Percentiles rank a stretch among this genome's conserved stretches.
Conservation (phyloP, 768 basidiomycete genomes). For the Pisolithus microcarpus region DNA sequence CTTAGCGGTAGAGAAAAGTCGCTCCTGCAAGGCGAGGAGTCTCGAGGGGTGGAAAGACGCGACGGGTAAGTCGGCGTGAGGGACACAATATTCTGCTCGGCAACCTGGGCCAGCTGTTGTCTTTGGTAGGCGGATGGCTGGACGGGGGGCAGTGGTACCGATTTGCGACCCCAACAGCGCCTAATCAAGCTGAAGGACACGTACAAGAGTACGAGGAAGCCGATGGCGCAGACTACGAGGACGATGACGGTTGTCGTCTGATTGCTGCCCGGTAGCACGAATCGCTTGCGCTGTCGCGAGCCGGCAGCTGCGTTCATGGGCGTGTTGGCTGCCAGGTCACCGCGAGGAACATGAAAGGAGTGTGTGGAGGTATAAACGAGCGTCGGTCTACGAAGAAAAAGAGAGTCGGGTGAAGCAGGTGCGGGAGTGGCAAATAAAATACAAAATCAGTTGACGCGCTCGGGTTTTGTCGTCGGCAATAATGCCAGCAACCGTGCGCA, state of each 20-base stretch:
- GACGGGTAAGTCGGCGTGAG: constrained; percentile 19
- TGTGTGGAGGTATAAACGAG: background rate
- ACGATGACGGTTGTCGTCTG: constrained; percentile 38
- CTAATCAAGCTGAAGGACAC: constrained; percentile 33
- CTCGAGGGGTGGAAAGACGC: constrained; percentile 16
- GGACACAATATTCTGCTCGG: constrained; percentile 17
- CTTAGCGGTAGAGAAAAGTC: constrained; percentile 24
- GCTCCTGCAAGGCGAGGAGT: constrained; percentile 23
- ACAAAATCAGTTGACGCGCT: too few species aligned
- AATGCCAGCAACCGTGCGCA: constrained; percentile 1
- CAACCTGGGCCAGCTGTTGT: constrained; percentile 38
- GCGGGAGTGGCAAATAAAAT: too few species aligned
- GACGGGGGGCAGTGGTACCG: constrained; percentile 53
- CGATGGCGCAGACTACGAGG: constrained; percentile 41
- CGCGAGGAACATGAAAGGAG: background rate
- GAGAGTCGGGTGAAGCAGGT: background rate
- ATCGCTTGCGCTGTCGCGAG: background rate
- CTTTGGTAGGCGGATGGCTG: constrained; percentile 61
- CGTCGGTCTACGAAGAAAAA: background rate
- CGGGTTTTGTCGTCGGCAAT: constrained; percentile 4
- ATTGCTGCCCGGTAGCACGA: background rate
- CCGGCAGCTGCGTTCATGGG: background rate
- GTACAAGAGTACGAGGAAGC: constrained; percentile 31
- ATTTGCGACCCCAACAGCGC: constrained; percentile 24
- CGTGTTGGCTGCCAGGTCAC: background rate